These are phyloP conservation scores for Euphrasia arctica DNA, from an alignment of 305 asterid genomes.

Conservation along the genomic window DNA sequence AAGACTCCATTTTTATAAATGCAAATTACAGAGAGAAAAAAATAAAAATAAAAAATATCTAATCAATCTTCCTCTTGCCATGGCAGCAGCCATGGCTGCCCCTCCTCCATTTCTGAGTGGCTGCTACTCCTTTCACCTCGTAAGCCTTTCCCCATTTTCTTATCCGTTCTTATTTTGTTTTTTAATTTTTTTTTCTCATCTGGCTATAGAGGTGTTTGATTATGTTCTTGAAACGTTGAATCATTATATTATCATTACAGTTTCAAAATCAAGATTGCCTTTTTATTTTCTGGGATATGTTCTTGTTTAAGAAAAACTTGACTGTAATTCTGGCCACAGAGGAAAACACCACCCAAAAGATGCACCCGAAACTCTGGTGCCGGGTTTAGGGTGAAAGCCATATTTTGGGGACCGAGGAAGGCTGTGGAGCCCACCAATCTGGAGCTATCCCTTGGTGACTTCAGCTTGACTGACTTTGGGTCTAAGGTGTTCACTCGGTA, in stretches of 20 bases:
- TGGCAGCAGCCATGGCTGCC: slow-evolving; percentile 49
- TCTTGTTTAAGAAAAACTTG: neutral
- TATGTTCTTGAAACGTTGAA: neutral
- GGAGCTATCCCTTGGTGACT: slow-evolving; percentile 60
- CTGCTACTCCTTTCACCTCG: slow-evolving; percentile 33
- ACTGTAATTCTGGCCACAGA: slow-evolving; percentile 32
- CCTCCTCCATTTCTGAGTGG: slow-evolving; percentile 54
- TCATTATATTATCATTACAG: neutral
- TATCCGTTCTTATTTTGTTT: neutral
- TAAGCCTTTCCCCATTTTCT: slow-evolving; percentile 32
- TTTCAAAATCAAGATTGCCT: neutral
- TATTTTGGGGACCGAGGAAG: slow-evolving; percentile 82
- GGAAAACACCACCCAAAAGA: slow-evolving; percentile 36
- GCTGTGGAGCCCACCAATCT: slow-evolving; percentile 52
- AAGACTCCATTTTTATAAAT: neutral
- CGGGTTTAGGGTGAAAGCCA: slow-evolving; percentile 46
- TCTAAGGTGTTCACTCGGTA: slow-evolving; percentile 42
- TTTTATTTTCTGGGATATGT: neutral
- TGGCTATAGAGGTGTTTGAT: slow-evolving; percentile 8
- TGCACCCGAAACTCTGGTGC: slow-evolving; percentile 27
- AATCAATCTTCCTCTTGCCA: slow-evolving; percentile 29
- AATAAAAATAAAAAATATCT: neutral
- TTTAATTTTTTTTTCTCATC: neutral
- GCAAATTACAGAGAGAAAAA: neutral
- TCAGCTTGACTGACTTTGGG: slow-evolving; percentile 44